Percentiles rank a stretch among this genome's conserved stretches.
These are phyloP conservation scores for Annona cherimola DNA, from an alignment of 164 flowering plant species.

Conservation along the genomic window DNA sequence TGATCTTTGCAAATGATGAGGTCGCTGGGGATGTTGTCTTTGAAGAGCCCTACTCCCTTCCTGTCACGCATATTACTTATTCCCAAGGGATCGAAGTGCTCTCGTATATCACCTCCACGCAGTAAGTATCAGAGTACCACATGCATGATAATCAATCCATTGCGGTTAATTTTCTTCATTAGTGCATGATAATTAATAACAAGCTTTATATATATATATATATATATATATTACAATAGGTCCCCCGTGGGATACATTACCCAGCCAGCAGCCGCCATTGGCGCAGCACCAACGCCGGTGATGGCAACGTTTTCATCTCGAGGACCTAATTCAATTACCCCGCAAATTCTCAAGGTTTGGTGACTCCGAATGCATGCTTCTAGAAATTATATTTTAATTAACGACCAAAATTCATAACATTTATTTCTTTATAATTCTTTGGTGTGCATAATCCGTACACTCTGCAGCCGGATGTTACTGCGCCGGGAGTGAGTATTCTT, in stretches of 20 bases:
- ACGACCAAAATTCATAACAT: neutral
- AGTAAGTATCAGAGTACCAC: slow-evolving; percentile 15
- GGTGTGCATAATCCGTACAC: neutral
- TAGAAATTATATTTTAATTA: neutral
- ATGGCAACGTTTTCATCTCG: slow-evolving; percentile 81
- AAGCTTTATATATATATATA: neutral
- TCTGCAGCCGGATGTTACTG: slow-evolving; percentile 78
- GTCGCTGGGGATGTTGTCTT: slow-evolving; percentile 27
- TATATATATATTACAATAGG: slow-evolving; percentile 22
- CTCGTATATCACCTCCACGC: slow-evolving; percentile 43
- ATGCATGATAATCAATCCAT: neutral
- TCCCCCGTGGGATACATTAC: slow-evolving; percentile 49
- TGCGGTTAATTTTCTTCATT: neutral
- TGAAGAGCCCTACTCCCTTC: slow-evolving; percentile 45
- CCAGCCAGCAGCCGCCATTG: slow-evolving; percentile 29
- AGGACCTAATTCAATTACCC: slow-evolving; percentile 64
- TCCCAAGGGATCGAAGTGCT: slow-evolving; percentile 32
- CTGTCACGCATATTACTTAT: slow-evolving; percentile 41
- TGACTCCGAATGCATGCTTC: neutral
- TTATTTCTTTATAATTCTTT: neutral
- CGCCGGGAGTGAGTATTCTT: slow-evolving; percentile 70
- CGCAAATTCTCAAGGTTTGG: slow-evolving; percentile 75
- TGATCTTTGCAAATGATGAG: slow-evolving; percentile 44
- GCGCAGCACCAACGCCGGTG: slow-evolving; percentile 58
- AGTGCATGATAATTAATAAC: too few relatives aligned